These are phyloP conservation scores for Cercospora zeae-maydis DNA, from an alignment of 2,329 filamentous ascomycete genomes.

Conservation along the genomic window DNA sequence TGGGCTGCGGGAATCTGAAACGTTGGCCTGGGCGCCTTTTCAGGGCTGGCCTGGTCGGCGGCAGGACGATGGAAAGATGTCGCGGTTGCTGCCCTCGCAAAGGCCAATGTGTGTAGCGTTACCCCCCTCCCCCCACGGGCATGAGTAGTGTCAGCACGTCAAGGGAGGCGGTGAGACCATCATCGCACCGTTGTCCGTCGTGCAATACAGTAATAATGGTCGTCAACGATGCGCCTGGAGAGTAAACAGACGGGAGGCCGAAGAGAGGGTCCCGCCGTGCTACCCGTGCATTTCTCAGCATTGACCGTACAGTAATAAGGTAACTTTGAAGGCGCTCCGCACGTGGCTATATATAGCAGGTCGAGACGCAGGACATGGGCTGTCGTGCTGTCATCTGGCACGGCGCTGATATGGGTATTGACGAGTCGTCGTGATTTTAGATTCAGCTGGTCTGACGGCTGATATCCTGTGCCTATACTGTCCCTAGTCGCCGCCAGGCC, in stretches of 20 bases:
- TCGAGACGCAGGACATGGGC: constrained; percentile 7
- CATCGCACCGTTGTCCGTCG: neutral
- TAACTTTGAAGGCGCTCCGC: constrained; percentile 2
- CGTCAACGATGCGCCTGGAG: neutral
- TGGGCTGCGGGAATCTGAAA: constrained; percentile 16
- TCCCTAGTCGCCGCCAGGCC: neutral
- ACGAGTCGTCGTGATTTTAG: neutral
- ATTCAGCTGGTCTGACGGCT: constrained; percentile 12
- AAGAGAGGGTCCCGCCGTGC: neutral
- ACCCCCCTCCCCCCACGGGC: no score
- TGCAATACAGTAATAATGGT: neutral
- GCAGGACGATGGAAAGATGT: neutral
- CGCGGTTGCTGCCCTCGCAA: neutral
- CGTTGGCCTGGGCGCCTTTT: constrained; percentile 16
- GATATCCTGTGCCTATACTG: neutral
- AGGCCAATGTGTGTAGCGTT: neutral
- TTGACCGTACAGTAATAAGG: neutral
- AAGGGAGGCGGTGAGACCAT: neutral
- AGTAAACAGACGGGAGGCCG: neutral
- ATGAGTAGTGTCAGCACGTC: neutral
- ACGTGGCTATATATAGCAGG: constrained; percentile 8
- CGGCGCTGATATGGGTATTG: neutral
- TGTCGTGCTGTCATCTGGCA: constrained; percentile 13
- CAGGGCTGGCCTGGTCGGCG: neutral
- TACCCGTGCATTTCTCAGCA: neutral